Conservation (phyloP, 164 flowering plant species). For the Chimonanthus praecox region DNA sequence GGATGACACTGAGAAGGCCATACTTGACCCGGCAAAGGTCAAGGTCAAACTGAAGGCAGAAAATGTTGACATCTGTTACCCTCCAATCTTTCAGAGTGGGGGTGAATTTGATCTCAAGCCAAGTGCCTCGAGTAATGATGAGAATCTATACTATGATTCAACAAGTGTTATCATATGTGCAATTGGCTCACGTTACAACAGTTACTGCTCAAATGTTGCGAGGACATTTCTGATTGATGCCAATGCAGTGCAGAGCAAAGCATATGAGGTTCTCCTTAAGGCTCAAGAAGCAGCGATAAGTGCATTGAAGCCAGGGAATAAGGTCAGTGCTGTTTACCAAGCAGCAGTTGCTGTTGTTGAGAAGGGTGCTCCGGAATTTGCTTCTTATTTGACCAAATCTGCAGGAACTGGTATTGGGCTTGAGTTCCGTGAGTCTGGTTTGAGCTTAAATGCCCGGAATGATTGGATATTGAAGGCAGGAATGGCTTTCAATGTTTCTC, state of each 20-base stretch:
- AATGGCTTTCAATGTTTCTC: constrained; percentile 73
- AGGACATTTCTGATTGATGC: constrained; percentile 71
- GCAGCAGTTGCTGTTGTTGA: constrained; percentile 59
- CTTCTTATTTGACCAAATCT: constrained; percentile 49
- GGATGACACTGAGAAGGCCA: constrained; percentile 71
- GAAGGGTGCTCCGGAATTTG: constrained; percentile 63
- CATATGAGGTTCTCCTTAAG: constrained; percentile 68
- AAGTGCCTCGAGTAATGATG: constrained; percentile 76
- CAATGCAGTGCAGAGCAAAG: constrained; percentile 56
- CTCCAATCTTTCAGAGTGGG: constrained; percentile 87
- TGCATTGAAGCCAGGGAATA: constrained; percentile 59
- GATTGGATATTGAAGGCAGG: constrained; percentile 52
- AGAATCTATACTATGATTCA: constrained; percentile 56
- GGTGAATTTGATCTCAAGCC: constrained; percentile 75
- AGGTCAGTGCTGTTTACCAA: constrained; percentile 40
- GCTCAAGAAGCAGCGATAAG: constrained; percentile 76
- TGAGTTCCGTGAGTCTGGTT: constrained; percentile 74
- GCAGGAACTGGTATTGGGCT: constrained; percentile 84
- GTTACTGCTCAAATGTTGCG: constrained; percentile 78
- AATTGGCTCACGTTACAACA: constrained; percentile 61
- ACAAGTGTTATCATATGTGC: constrained; percentile 74
- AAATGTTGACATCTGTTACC: constrained; percentile 82
- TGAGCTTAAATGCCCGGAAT: constrained; percentile 60
- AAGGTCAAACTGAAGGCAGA: constrained; percentile 68
- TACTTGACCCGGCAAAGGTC: constrained; percentile 50